A percentile compares a stretch with the other conserved stretches of the same genome.
These are phyloP conservation scores for Aspergillus leporis DNA, from an alignment of 495 filamentous ascomycete species.

Conservation along the genomic window DNA sequence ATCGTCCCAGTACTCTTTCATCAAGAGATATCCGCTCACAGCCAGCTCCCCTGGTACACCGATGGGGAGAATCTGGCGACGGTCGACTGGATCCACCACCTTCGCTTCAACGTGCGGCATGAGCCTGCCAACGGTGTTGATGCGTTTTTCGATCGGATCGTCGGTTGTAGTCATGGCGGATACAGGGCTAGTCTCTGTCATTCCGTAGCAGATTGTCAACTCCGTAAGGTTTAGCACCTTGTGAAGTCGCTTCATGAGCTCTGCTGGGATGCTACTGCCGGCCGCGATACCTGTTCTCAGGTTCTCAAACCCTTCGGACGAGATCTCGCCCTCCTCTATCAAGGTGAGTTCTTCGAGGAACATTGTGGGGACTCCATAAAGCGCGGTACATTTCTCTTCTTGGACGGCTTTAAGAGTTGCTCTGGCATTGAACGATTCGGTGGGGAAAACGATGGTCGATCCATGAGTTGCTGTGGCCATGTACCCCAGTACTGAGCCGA, in stretches of 20 bases:
- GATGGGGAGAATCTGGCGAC: conserved; percentile 56
- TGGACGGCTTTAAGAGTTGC: conserved; percentile 71
- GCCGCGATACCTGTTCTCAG: conserved; percentile 91
- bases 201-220: conserved; percentile 95
- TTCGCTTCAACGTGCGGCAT: conserved; percentile 88
- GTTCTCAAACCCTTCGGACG: conserved; percentile 61
- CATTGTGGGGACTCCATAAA: conserved; percentile 97
- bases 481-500: conserved; percentile 87
- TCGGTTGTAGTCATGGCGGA: conserved; percentile 84
- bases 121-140: conserved; percentile 71
- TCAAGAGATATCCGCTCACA: conserved; percentile 80
- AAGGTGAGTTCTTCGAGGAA: conserved; percentile 85
- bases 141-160: conserved; percentile 78
- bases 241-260: conserved; percentile 82
- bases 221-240: conserved; percentile 75
- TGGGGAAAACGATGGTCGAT: conserved; percentile 79
- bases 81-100: conserved; percentile 67
- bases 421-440: conserved; percentile 81
- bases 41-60: conserved; percentile 78
- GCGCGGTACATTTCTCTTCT: conserved; percentile 75
- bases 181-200: conserved; percentile 97
- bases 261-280: conserved; percentile 76
- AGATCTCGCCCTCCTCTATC: conserved; percentile 55
- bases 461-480: conserved; percentile 93
- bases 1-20: conserved; percentile 89